Evolutionary conservation across 306 rosid species (phyloP).

Genomic region (Cucumis sativus): Cucumber_9930_V3 NC_026655.2:6604501-6605000

Average conservation of each 20-base stretch:
- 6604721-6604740: not conserved
- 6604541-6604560: no score
- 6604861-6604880: slow-evolving; percentile 67
- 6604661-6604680: not conserved
- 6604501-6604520: not conserved
- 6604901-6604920: slow-evolving; percentile 56
- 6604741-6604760: not conserved
- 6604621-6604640: not conserved
- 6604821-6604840: slow-evolving; percentile 80
- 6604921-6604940: not conserved
- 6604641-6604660: not conserved
- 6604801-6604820: slow-evolving; percentile 72
- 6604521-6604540: no score
- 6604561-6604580: no score
- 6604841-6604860: slow-evolving; percentile 70
- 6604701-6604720: not conserved
- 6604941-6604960: not conserved
- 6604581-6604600: not conserved
- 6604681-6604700: not conserved
- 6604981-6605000: not conserved
- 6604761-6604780: not conserved
- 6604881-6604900: slow-evolving; percentile 70
- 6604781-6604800: not conserved
- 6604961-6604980: not conserved
- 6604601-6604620: not conserved